Conservation (phyloP, 148 eudicot genomes). For the Polygonum aviculare region DNA sequence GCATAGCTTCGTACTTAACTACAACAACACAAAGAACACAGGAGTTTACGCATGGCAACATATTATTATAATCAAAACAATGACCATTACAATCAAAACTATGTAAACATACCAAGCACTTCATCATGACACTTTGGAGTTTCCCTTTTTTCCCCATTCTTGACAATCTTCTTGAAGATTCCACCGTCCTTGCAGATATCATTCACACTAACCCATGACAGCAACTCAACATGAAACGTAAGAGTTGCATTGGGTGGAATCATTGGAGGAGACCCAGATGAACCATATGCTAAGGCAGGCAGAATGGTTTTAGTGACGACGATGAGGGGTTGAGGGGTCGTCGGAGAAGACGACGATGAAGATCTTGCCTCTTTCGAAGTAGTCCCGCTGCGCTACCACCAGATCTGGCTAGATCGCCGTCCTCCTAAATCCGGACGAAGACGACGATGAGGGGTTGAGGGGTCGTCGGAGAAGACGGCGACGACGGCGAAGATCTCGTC, state of each 20-base stretch:
- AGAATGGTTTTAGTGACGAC: too few relatives aligned
- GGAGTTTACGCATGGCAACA: neutral
- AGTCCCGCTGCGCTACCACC: too few relatives aligned
- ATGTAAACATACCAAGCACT: constrained; percentile 59
- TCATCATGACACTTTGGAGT: constrained; percentile 93
- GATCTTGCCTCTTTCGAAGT: too few relatives aligned
- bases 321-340: too few relatives aligned
- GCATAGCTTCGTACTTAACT: constrained; percentile 75
- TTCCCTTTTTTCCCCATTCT: constrained; percentile 64
- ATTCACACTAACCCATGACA: constrained; percentile 8
- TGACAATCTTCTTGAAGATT: constrained; percentile 42
- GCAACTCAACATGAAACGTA: neutral
- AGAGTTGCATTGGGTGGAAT: constrained; percentile 46
- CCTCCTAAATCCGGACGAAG: too few relatives aligned
- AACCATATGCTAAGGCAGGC: constrained; percentile 40
- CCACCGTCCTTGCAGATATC: constrained; percentile 79
- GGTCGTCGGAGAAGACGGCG: too few relatives aligned
- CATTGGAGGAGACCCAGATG: constrained; percentile 55
- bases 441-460: too few relatives aligned
- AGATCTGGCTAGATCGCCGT: too few relatives aligned
- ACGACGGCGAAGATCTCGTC: too few relatives aligned
- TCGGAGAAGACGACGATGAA: too few relatives aligned
- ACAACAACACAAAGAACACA: neutral
- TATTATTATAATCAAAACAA: neutral
- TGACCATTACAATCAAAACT: too few relatives aligned